Conservation (phyloP, 352 stramenopile genomes). For the Hyaloperonospora arabidopsidis region DNA sequence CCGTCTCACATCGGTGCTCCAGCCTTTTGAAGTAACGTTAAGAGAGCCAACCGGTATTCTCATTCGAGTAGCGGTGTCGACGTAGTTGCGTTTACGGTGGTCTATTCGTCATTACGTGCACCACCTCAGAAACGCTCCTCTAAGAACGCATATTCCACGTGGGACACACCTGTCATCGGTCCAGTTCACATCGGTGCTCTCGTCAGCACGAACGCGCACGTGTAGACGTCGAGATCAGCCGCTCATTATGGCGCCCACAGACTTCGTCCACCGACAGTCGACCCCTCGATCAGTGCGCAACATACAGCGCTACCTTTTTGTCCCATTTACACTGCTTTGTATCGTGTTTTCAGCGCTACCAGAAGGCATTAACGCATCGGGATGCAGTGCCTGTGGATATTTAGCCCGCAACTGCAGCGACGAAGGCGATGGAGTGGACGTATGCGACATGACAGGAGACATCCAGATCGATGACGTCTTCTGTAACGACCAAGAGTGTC, state of each 20-base stretch:
- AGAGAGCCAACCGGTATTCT: constrained; percentile 11
- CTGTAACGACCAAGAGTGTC: constrained; percentile 53
- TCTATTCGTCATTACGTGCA: constrained; percentile 11
- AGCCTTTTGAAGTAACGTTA: too few relatives aligned
- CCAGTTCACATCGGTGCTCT: too few relatives aligned
- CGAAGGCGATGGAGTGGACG: constrained; percentile 15
- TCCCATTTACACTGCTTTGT: constrained; percentile 12
- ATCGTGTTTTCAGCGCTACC: constrained; percentile 16
- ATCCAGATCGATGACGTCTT: constrained; percentile 83
- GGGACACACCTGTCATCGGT: not conserved
- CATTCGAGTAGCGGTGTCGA: constrained; percentile 62
- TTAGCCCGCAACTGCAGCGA: constrained; percentile 58
- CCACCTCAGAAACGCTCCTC: constrained; percentile 5
- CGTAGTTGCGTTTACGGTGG: constrained; percentile 44
- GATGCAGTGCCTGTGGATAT: constrained; percentile 56
- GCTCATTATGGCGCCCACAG: constrained; percentile 16
- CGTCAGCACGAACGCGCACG: not conserved
- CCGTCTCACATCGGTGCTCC: too few relatives aligned
- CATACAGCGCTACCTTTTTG: constrained; percentile 13
- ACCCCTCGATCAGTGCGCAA: constrained; percentile 6
- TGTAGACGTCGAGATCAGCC: constrained; percentile 19
- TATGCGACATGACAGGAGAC: constrained; percentile 45
- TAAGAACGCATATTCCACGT: constrained; percentile 14
- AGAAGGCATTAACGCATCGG: constrained; percentile 17
- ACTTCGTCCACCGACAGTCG: not conserved